These are phyloP conservation scores for Nannizzia gypsea DNA, from an alignment of 2,329 filamentous ascomycete genomes.

Conservation along the genomic window DNA sequence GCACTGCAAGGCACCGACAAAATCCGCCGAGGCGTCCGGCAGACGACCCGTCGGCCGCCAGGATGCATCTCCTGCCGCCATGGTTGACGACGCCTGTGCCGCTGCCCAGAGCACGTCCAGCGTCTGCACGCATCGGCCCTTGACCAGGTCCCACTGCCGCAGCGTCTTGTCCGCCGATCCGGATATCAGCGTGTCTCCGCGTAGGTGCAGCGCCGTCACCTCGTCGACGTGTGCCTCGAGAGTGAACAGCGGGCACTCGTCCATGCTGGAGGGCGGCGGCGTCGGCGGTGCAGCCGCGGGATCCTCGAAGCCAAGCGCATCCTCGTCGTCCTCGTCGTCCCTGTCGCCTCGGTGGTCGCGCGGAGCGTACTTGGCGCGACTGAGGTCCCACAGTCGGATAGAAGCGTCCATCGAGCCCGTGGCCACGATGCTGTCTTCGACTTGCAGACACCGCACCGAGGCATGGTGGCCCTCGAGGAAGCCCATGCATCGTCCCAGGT, in stretches of 20 bases:
- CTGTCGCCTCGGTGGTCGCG: slow-evolving; percentile 50
- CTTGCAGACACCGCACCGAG: slow-evolving; percentile 81
- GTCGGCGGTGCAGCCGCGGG: slow-evolving; percentile 56
- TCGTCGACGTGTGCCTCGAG: slow-evolving; percentile 86
- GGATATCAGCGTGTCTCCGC: slow-evolving; percentile 79
- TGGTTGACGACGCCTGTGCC: slow-evolving; percentile 67
- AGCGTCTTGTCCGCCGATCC: slow-evolving; percentile 96
- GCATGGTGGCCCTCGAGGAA: slow-evolving; percentile 87
- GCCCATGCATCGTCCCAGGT: slow-evolving; percentile 83
- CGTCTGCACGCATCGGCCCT: slow-evolving; percentile 94
- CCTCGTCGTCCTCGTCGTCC: slow-evolving; percentile 38
- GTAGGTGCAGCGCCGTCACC: slow-evolving; percentile 86
- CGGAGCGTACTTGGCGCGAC: slow-evolving; percentile 72
- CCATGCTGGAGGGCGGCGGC: slow-evolving; percentile 61
- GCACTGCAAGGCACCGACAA: slow-evolving; percentile 87
- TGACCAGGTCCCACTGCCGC: slow-evolving; percentile 93
- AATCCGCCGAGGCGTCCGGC: slow-evolving; percentile 62
- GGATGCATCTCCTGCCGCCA: slow-evolving; percentile 44
- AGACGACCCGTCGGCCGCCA: slow-evolving; percentile 62
- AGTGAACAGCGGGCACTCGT: slow-evolving; percentile 78
- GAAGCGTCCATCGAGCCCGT: slow-evolving; percentile 93
- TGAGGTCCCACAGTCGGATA: slow-evolving; percentile 89
- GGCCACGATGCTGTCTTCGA: slow-evolving; percentile 89
- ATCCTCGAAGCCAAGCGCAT: slow-evolving; percentile 62
- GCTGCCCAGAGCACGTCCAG: slow-evolving; percentile 97